A percentile compares a stretch with the other conserved stretches of the same genome.
phyloP scores from a whole-genome alignment of 1,139 yeast genomes.

The Saccharomycopsis crataegensis region DNA sequence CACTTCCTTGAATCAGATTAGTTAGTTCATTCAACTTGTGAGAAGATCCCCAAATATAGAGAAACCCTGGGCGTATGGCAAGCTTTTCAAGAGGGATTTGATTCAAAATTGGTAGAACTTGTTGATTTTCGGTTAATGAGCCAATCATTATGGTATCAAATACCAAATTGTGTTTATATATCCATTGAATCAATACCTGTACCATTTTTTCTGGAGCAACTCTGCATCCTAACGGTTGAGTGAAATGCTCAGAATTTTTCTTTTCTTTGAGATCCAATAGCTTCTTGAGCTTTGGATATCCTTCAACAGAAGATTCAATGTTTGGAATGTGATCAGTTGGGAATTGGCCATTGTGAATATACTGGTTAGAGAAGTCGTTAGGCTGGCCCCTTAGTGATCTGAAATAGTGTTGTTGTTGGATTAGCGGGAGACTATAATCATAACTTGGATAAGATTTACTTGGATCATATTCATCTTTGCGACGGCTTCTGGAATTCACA shows the following conservation, averaged over 20 bases:
- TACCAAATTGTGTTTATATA: conserved; percentile 42
- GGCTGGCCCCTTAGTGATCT: conserved; percentile 15
- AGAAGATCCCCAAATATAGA: conserved; percentile 73
- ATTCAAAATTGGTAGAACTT: conserved; percentile 50
- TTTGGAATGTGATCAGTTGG: conserved; percentile 67
- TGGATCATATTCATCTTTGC: too few relatives aligned
- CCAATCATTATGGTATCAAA: conserved; percentile 94
- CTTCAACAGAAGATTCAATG: conserved; percentile 56
- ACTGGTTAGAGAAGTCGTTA: conserved; percentile 69
- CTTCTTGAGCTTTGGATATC: conserved; percentile 76
- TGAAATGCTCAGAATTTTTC: conserved; percentile 44
- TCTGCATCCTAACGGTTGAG: conserved; percentile 60
- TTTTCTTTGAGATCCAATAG: conserved; percentile 53
- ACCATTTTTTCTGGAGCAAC: conserved; percentile 43
- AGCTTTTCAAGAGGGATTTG: conserved; percentile 65
- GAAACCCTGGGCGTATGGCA: conserved; percentile 78
- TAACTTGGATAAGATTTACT: background rate
- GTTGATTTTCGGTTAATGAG: conserved; percentile 67
- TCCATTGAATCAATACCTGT: conserved; percentile 55
- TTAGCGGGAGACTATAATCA: background rate
- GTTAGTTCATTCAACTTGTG: conserved; percentile 60
- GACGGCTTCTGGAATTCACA: too few relatives aligned
- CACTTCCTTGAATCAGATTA: conserved; percentile 31
- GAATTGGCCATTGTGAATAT: conserved; percentile 49
- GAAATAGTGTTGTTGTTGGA: conserved; percentile 1